These are phyloP conservation scores for Corrigiola litoralis DNA, from an alignment of 179 eudicot genomes.

Conservation along the genomic window DNA sequence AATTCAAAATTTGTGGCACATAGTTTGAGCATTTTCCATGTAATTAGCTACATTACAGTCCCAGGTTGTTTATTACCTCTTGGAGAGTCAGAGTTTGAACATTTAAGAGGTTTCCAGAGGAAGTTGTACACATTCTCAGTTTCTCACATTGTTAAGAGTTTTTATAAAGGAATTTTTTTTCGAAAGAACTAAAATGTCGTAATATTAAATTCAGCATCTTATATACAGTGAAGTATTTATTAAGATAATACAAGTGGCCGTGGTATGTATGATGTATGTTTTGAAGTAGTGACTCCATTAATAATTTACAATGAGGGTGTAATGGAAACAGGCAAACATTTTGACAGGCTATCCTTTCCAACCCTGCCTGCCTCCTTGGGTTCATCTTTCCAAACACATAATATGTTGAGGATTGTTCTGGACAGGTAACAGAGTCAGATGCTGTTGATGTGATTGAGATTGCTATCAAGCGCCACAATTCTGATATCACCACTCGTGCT, in stretches of 20 bases:
- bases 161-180: too few species aligned
- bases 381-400: background rate
- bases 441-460: constrained; percentile 77
- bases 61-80: background rate
- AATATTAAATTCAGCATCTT: too few species aligned
- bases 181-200: too few species aligned
- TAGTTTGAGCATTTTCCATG: background rate
- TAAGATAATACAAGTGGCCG: too few species aligned
- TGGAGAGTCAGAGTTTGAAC: background rate
- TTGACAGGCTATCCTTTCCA: background rate
- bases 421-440: constrained; percentile 91
- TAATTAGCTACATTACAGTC: background rate
- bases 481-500: constrained; percentile 73
- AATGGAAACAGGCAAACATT: background rate
- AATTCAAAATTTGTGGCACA: background rate
- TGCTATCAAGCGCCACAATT: constrained; percentile 59
- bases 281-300: background rate
- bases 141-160: too few species aligned
- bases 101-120: too few species aligned
- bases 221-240: too few species aligned
- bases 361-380: background rate
- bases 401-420: constrained; percentile 15
- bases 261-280: too few species aligned
- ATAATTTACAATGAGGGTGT: too few species aligned
- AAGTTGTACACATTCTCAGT: too few species aligned